Conservation (phyloP, 2,329 filamentous ascomycete genomes). For the Phialophora expanda region DNA sequence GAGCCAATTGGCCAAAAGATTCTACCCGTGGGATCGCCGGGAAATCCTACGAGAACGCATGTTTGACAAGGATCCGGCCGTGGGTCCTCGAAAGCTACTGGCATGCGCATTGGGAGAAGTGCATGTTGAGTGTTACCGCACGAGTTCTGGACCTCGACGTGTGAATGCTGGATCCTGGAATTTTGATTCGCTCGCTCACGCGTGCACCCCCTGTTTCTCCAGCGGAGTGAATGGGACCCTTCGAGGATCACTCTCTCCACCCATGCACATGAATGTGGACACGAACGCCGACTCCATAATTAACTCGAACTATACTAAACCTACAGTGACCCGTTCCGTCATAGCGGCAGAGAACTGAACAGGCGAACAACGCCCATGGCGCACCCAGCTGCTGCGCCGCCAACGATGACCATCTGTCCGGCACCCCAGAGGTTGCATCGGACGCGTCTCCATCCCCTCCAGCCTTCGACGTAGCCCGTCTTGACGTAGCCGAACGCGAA, state of each 20-base stretch:
- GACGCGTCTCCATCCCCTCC: conserved; percentile 47
- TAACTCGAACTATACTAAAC: not conserved
- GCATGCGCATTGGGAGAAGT: no score
- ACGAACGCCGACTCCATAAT: not conserved
- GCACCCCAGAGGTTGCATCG: conserved; percentile 52
- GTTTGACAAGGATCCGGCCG: no score
- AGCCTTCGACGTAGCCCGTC: conserved; percentile 48
- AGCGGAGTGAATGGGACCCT: no score
- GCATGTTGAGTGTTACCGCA: no score
- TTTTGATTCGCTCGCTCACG: no score
- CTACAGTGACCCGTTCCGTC: not conserved
- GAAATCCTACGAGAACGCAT: not conserved
- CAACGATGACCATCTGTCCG: conserved; percentile 68
- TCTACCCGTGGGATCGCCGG: not conserved
- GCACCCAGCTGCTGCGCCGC: conserved; percentile 68
- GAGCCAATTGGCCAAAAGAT: not conserved
- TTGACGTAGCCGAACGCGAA: conserved; percentile 60
- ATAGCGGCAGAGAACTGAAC: conserved; percentile 16
- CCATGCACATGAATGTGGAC: no score
- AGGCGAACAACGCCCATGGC: conserved; percentile 61
- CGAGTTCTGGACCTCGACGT: no score
- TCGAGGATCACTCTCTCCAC: no score
- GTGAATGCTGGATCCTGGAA: no score
- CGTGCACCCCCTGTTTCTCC: no score
- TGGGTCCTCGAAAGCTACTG: no score